These are phyloP conservation scores for Mycena indigotica DNA, from an alignment of 768 basidiomycete species.

Conservation along the genomic window DNA sequence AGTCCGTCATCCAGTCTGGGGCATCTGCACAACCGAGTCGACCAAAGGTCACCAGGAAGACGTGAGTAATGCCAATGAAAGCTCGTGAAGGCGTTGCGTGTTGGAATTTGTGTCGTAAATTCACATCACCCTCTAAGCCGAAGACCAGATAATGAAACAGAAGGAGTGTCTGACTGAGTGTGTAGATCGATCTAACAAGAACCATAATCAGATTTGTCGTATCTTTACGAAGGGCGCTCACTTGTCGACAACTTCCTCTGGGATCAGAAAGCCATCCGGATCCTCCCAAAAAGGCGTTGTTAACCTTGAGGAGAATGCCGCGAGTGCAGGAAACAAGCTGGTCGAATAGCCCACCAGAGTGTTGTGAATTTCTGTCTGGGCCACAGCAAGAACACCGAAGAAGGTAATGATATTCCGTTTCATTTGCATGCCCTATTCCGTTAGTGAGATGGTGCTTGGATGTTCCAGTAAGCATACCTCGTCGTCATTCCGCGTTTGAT, in stretches of 20 bases:
- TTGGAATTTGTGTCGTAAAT: slow-evolving; percentile 62
- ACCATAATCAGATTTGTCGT: neutral
- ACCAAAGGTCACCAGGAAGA: slow-evolving; percentile 78
- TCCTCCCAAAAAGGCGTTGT: slow-evolving; percentile 70
- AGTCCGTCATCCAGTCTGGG: slow-evolving; percentile 57
- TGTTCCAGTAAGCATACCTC: slow-evolving; percentile 41
- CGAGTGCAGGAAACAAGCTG: slow-evolving; percentile 64
- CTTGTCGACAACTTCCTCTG: slow-evolving; percentile 39
- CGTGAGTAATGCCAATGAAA: slow-evolving; percentile 65
- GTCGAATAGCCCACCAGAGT: slow-evolving; percentile 49
- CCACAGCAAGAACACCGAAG: slow-evolving; percentile 44
- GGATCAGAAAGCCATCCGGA: slow-evolving; percentile 43
- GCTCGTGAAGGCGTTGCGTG: slow-evolving; percentile 52
- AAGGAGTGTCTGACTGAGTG: slow-evolving; percentile 54
- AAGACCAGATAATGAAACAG: slow-evolving; percentile 69
- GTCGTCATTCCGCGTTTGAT: slow-evolving; percentile 38
- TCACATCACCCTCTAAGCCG: slow-evolving; percentile 45
- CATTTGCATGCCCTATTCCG: slow-evolving; percentile 19
- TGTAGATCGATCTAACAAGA: slow-evolving; percentile 48
- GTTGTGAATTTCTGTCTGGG: slow-evolving; percentile 40
- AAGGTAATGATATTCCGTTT: slow-evolving; percentile 43
- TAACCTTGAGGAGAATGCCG: slow-evolving; percentile 55
- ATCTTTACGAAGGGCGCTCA: slow-evolving; percentile 29
- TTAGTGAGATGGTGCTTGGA: neutral
- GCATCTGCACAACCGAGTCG: slow-evolving; percentile 70